A percentile compares a stretch with the other conserved stretches of the same genome.
Conservation (phyloP, 2,329 filamentous ascomycete species). For the Penicillium griseofulvum region DNA sequence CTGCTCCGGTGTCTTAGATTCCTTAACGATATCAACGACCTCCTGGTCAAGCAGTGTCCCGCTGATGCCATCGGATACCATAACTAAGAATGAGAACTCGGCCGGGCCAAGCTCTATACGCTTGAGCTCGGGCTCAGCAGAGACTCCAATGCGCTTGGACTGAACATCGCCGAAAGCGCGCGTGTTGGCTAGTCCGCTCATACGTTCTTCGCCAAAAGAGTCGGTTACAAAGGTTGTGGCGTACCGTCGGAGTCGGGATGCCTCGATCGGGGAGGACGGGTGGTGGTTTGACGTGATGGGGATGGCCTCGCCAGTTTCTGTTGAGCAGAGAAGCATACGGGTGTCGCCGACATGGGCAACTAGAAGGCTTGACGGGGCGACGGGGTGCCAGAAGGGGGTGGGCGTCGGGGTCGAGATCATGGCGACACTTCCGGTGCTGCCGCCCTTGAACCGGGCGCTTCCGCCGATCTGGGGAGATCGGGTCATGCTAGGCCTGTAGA, state of each 20-base stretch:
- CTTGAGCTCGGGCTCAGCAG: slow-evolving; percentile 85
- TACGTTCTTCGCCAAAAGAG: slow-evolving; percentile 95
- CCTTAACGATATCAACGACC: slow-evolving; percentile 93
- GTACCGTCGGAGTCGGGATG: slow-evolving; percentile 77
- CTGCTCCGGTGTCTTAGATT: slow-evolving; percentile 85
- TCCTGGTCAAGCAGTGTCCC: slow-evolving; percentile 88
- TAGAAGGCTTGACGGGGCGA: slow-evolving; percentile 76
- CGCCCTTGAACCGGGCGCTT: slow-evolving; percentile 78
- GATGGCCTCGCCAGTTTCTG: slow-evolving; percentile 72
- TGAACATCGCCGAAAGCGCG: slow-evolving; percentile 90
- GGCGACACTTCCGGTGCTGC: slow-evolving; percentile 85
- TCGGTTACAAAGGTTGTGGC: slow-evolving; percentile 87
- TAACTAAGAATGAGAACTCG: slow-evolving; percentile 83
- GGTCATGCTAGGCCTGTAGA: slow-evolving; percentile 60
- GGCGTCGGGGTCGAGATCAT: slow-evolving; percentile 90
- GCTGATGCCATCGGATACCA: slow-evolving; percentile 85
- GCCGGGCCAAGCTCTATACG: slow-evolving; percentile 76
- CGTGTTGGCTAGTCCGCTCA: slow-evolving; percentile 88
- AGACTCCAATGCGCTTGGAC: slow-evolving; percentile 88
- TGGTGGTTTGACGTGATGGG: slow-evolving; percentile 90
- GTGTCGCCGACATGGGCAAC: slow-evolving; percentile 94
- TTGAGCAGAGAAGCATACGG: slow-evolving; percentile 83
- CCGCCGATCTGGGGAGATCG: slow-evolving; percentile 63
- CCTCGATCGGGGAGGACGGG: slow-evolving; percentile 81
- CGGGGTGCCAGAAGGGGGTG: slow-evolving; percentile 92